A percentile compares a stretch with the other conserved stretches of the same genome.
Conservation (phyloP, 2,329 filamentous ascomycete genomes). For the Pyrenophora graminea region DNA sequence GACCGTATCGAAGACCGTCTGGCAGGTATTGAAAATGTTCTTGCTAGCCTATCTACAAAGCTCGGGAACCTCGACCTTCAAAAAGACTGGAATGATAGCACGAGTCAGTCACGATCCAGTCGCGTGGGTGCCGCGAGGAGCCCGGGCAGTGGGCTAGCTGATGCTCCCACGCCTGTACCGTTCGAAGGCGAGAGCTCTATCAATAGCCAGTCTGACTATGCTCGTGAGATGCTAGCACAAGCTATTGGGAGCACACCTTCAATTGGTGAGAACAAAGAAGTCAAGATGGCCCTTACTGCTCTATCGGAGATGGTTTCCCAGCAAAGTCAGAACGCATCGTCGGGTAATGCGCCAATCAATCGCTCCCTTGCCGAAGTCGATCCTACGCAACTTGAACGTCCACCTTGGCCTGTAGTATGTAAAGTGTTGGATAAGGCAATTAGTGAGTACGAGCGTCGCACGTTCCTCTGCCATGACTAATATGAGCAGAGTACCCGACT, state of each 20-base stretch:
- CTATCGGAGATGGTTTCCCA: conserved; percentile 40
- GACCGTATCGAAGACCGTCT: conserved; percentile 58
- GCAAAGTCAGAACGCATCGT: conserved; percentile 25
- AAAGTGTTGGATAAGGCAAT: conserved; percentile 31
- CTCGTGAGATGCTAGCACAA: conserved; percentile 50
- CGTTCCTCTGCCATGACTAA: conserved; percentile 3
- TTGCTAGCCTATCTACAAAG: conserved; percentile 44
- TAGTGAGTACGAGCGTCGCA: conserved; percentile 25
- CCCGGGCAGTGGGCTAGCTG: conserved; percentile 25
- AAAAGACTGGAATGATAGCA: conserved; percentile 24
- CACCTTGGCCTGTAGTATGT: conserved; percentile 36
- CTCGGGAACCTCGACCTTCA: conserved; percentile 32
- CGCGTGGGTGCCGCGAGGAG: conserved; percentile 18
- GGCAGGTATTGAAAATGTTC: conserved; percentile 52
- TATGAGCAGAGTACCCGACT: conserved; percentile 30
- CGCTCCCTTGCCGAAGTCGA: conserved; percentile 31
- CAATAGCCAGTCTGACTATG: conserved; percentile 54
- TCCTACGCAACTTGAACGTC: conserved; percentile 33
- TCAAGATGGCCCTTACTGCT: conserved; percentile 39
- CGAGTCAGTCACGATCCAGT: conserved; percentile 33
- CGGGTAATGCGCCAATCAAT: conserved; percentile 29
- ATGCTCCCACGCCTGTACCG: conserved; percentile 31
- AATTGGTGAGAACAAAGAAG: conserved; percentile 40
- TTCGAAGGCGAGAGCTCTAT: conserved; percentile 58
- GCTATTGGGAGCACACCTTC: conserved; percentile 43